phyloP scores from a whole-genome alignment of 306 rosid genomes.

The Dalbergia oliveri region DNA sequence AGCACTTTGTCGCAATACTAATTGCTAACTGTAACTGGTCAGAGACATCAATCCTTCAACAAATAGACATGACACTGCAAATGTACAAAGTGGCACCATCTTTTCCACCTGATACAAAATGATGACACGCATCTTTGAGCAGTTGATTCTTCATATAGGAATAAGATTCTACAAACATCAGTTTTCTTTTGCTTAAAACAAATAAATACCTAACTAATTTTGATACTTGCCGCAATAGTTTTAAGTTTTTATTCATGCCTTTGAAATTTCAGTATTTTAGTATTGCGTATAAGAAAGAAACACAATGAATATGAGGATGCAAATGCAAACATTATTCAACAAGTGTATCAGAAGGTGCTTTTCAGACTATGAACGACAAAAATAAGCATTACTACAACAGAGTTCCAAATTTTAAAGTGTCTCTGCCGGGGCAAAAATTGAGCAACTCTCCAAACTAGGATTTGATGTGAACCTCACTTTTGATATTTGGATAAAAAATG shows the following conservation, averaged over 20 bases:
- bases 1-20: neutral
- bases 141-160: too few species aligned
- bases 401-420: slow-evolving; percentile 7
- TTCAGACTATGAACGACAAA: slow-evolving; percentile 25
- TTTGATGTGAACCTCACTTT: slow-evolving; percentile 28
- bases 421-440: slow-evolving; percentile 28
- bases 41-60: neutral
- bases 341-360: slow-evolving; percentile 5
- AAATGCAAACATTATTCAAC: slow-evolving; percentile 25
- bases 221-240: neutral
- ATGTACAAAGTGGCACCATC: too few species aligned
- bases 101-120: neutral
- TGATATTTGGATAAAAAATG: slow-evolving; percentile 20
- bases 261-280: neutral
- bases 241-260: neutral
- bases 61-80: neutral
- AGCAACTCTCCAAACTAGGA: slow-evolving; percentile 15
- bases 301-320: neutral
- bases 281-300: neutral
- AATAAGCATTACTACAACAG: slow-evolving; percentile 30
- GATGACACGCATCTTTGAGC: neutral
- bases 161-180: too few species aligned
- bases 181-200: too few species aligned
- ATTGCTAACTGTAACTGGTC: neutral
- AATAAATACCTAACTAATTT: too few species aligned